Percentiles rank a stretch among this genome's conserved stretches.
Evolutionary conservation across 2,329 filamentous ascomycete species (phyloP).

Genomic region (Scedosporium dehoogii): DNA sequence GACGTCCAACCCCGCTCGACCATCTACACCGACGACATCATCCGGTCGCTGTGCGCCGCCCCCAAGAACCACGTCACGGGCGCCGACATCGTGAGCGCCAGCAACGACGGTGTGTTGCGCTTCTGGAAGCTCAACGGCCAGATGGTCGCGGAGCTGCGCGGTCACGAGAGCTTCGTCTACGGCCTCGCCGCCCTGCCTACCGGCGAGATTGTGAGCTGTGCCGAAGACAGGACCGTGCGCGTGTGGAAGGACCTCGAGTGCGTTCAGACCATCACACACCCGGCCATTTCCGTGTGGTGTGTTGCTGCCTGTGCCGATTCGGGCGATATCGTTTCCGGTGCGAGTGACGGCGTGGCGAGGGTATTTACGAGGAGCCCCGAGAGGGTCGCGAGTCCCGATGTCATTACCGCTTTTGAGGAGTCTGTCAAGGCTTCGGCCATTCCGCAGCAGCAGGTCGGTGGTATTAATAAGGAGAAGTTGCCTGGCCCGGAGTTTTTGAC

Average conservation of each 20-base stretch:
- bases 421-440: conserved; percentile 76
- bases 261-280: conserved; percentile 91
- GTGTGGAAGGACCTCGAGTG: conserved; percentile 80
- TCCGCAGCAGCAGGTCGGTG: conserved; percentile 72
- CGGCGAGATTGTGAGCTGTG: conserved; percentile 81
- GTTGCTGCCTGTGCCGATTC: conserved; percentile 74
- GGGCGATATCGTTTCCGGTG: conserved; percentile 87
- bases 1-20: conserved; percentile 41
- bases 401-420: conserved; percentile 67
- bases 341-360: conserved; percentile 78
- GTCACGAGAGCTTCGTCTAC: conserved; percentile 95
- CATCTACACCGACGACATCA: conserved; percentile 65
- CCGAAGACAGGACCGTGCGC: conserved; percentile 87
- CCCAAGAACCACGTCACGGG: conserved; percentile 65
- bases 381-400: conserved; percentile 58
- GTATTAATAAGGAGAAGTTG: conserved; percentile 84
- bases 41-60: conserved; percentile 81
- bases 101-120: conserved; percentile 83
- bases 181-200: conserved; percentile 66
- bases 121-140: conserved; percentile 77
- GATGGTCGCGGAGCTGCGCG: conserved; percentile 66
- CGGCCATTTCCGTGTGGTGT: conserved; percentile 91
- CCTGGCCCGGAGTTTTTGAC: conserved; percentile 81
- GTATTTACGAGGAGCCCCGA: conserved; percentile 69
- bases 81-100: conserved; percentile 88